phyloP scores from a whole-genome alignment of 2,329 filamentous ascomycete genomes.

The Botryotinia narcissicola region DNA sequence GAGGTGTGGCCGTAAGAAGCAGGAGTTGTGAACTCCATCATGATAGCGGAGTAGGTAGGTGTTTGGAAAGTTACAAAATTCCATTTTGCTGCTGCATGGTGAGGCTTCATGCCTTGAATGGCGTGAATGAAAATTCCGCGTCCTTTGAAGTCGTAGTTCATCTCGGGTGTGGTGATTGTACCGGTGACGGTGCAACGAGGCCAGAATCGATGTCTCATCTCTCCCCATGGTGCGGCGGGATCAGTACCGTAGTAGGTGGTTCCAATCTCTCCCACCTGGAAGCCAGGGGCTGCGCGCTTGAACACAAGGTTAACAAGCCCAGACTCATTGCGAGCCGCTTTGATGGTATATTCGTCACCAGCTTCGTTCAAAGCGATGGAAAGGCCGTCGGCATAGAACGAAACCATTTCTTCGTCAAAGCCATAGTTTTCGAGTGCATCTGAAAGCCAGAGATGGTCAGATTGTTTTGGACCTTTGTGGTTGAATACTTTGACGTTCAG shows the following conservation, averaged over 20 bases:
- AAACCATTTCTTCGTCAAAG: constrained; percentile 79
- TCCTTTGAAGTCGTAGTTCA: constrained; percentile 78
- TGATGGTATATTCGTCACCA: constrained; percentile 79
- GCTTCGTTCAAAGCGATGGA: constrained; percentile 84
- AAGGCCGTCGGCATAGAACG: constrained; percentile 83
- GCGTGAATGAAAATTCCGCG: constrained; percentile 78
- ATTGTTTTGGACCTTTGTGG: constrained; percentile 62
- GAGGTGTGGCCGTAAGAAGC: constrained; percentile 84
- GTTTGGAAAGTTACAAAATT: constrained; percentile 93
- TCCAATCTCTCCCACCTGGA: constrained; percentile 80
- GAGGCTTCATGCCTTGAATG: constrained; percentile 97
- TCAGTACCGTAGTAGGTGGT: constrained; percentile 85
- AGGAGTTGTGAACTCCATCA: constrained; percentile 97
- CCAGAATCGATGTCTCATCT: constrained; percentile 93
- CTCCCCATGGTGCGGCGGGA: constrained; percentile 83
- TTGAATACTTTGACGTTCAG: constrained; percentile 95
- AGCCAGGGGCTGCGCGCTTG: constrained; percentile 72
- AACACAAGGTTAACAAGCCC: constrained; percentile 84
- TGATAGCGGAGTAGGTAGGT: constrained; percentile 77
- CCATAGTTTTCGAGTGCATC: constrained; percentile 74
- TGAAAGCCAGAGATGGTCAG: constrained; percentile 74
- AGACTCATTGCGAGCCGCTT: constrained; percentile 78
- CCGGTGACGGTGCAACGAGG: constrained; percentile 81
- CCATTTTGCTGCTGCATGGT: constrained; percentile 89
- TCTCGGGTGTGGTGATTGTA: constrained; percentile 77